Evolutionary conservation across 768 basidiomycete species (phyloP), one percentile per base, ranked within the genome.

Genomic region (Termitomyces sp.): DNA sequence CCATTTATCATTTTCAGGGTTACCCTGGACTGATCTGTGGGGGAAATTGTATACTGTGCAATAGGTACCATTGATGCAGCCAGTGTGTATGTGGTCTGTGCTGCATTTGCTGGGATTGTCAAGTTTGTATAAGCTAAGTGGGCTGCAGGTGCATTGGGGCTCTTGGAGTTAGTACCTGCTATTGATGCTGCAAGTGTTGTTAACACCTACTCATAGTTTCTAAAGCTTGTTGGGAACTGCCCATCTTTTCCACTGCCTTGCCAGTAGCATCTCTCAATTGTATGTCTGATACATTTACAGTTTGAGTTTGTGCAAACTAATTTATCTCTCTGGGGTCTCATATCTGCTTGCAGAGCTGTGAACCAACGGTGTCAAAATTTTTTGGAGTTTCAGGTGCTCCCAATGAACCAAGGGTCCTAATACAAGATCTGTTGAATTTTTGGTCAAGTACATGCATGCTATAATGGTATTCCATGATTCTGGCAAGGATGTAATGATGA

Each of bases 231-330:
- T 5, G 33, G 57, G 20, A 58, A 58, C 33, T 58, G 51, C 36
- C 46, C 59, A 6, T 60, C 48, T 42, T 60, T 60, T 4, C 59
- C 41, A 3, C 55, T 24, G 6, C 55, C 59, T 15, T 6, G 18
- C 55, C 55, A 57, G 36, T 60, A 60, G 12, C 60, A 61, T 8
- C 34, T 36, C 1, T 61, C n/a, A 4, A 57, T 57, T 0, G 44
- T 57, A 15, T 61, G 55, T 7, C 45, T 53, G 12, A 27, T 58
- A 0, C 7, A 9, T 33, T 22, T 22, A n/a, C 60, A 61, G 16
- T 61, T 57, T 6, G 42, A 16, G 24, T 60, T 60, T 2, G 6
- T 48, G 39, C 59, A 60, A 0, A 53, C 13, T 0, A 54, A 2
- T 5, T 41, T 39, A 0, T 24, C 20, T 2, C 12, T 45, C 2